phyloP scores from a whole-genome alignment of 176 grass and related monocot genomes.

The Zizania latifolia region DNA sequence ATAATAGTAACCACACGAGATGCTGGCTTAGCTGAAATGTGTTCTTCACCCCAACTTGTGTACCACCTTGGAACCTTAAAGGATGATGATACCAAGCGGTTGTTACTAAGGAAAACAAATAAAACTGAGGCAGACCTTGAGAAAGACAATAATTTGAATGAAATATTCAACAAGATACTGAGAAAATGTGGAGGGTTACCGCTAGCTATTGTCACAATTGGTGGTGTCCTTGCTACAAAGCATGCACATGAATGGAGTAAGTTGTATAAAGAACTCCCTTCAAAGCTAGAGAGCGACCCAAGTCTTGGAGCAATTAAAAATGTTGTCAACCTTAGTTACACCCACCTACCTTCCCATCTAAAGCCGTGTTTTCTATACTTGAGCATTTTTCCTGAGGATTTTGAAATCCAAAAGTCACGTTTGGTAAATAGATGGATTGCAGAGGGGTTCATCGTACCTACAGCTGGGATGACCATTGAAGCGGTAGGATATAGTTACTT shows the following conservation, averaged over 20 bases:
- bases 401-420: background rate
- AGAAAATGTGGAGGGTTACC: constrained; percentile 10
- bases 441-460: background rate
- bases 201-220: constrained; percentile 17
- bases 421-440: constrained; percentile 19
- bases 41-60: background rate
- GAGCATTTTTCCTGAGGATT: constrained; percentile 33
- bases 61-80: constrained; percentile 11
- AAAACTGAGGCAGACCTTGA: background rate
- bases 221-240: background rate
- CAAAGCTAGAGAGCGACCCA: background rate
- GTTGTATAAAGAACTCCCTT: background rate
- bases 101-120: constrained; percentile 21
- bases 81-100: background rate
- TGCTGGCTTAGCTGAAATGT: background rate
- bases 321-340: background rate
- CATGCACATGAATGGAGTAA: background rate
- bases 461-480: background rate
- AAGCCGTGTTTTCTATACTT: constrained; percentile 27
- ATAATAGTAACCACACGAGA: constrained; percentile 26
- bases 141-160: background rate
- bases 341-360: constrained; percentile 18
- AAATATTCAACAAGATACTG: background rate
- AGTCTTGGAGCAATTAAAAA: background rate
- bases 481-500: constrained; percentile 6